Evolutionary conservation across 176 grass and related monocot genomes (phyloP).

Genomic region (Avena sativa): DNA sequence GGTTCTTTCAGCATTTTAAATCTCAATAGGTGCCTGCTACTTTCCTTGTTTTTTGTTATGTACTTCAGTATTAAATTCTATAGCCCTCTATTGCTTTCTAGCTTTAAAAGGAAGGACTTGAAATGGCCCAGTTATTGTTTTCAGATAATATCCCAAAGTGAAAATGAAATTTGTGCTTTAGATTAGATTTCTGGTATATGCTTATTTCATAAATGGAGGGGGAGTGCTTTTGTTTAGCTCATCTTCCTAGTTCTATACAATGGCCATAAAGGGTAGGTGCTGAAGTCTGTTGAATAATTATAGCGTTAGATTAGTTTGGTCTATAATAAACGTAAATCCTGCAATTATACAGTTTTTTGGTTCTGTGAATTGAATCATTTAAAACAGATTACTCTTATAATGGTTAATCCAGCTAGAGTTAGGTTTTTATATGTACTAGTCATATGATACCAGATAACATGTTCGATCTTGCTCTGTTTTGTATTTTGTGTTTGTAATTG

Average conservation of each 20-base stretch:
- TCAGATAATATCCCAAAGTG: background rate
- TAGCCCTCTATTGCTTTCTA: background rate
- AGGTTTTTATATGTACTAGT: background rate
- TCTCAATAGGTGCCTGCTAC: constrained; percentile 36
- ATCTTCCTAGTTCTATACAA: background rate
- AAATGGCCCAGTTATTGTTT: background rate
- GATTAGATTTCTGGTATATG: background rate
- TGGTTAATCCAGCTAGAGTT: background rate
- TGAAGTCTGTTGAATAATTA: constrained; percentile 11
- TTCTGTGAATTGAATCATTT: background rate
- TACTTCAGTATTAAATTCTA: constrained; percentile 1
- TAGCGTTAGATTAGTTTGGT: background rate
- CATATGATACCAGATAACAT: constrained; percentile 1
- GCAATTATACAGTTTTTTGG: background rate
- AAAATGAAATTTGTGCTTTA: background rate
- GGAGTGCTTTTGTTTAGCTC: background rate
- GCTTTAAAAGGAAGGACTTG: background rate
- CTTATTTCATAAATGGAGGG: constrained; percentile 7
- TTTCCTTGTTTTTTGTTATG: constrained; percentile 19
- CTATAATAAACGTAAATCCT: background rate
- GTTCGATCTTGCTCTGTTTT: background rate
- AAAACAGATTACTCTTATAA: background rate
- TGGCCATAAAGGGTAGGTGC: background rate
- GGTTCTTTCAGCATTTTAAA: constrained; percentile 34
- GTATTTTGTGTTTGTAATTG: background rate